Evolutionary conservation across 371 early-diverging fungal genomes (phyloP), one percentile per base, ranked within the genome.

Genomic region (Apophysomyces elegans): DNA sequence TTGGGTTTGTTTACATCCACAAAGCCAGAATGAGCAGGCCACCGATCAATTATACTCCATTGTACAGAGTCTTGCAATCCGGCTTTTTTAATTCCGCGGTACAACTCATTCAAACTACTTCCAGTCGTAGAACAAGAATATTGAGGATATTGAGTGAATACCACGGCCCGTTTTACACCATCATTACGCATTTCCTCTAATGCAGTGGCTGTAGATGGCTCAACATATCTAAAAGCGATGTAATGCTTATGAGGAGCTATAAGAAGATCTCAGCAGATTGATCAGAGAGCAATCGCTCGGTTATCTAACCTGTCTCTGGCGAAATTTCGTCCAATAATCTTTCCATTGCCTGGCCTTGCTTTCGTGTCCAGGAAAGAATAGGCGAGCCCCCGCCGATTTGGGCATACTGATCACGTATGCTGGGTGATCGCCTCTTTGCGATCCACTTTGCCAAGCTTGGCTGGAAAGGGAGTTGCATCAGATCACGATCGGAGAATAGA

Each of bases 41-140:
- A 98, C 35, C 98, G 85, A 69, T 98, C 98, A 71, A 98, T 95
- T 37, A 96, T 90, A 66, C 93, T 93, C 96, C 96, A 97, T 61
- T 86, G 67, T 16, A 98, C 84, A 46, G 77, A 76, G 35, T 82
- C 71, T 4, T 86, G 77, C 61, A 91, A 87, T 57, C 94, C 94
- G 2, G 74, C 63, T 9, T 70, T 67, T 68, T 86, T 69, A 41
- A 94, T 81, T 7, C 82, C 76, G 32, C 90, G 86, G 63, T 86
- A 87, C 4, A 98, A 84, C 75, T 97, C 95, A 73, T 96, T 98
- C 66, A 98, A 78, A 66, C 92, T 93, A 71, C 91, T 90, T 35
- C 98, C 98, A 0, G 97, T 96, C 16, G 98, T 98, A 0, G 96
- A 93, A 71, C 98, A 96, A 14, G 95, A 95, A 80, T 95, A 97